Evolutionary conservation across 352 stramenopile species (phyloP).

Genomic region (Thalassiosira livingstoniorum): DNA sequence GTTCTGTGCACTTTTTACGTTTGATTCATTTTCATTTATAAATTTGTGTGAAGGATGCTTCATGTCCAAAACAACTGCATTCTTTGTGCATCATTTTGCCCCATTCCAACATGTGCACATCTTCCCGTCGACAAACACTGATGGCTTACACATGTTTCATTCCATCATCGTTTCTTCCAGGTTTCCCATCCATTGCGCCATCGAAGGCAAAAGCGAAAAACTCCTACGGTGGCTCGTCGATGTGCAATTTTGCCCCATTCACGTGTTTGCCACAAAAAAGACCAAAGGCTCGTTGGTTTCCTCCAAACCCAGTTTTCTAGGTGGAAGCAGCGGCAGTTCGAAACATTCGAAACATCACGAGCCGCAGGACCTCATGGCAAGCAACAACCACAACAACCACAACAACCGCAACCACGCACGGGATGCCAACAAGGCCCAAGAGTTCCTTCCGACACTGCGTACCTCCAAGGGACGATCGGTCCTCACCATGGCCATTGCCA

Average conservation of each 20-base stretch:
- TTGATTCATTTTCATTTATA: too few relatives aligned
- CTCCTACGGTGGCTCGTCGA: constrained; percentile 85
- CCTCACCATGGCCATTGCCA: constrained; percentile 75
- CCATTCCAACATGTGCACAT: too few relatives aligned
- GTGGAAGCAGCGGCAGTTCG: constrained; percentile 51
- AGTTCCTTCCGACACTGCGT: constrained; percentile 62
- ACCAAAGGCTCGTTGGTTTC: too few relatives aligned
- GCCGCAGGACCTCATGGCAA: background rate
- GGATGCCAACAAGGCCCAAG: constrained; percentile 30
- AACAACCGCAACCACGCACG: too few relatives aligned
- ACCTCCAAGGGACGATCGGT: constrained; percentile 79
- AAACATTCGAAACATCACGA: too few relatives aligned
- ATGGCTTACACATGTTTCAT: background rate
- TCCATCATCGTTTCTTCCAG: background rate
- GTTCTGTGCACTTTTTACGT: too few relatives aligned
- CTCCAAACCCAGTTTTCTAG: too few relatives aligned
- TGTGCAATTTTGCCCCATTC: constrained; percentile 80
- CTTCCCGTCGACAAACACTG: too few relatives aligned
- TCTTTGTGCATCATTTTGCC: too few relatives aligned
- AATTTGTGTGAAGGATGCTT: too few relatives aligned
- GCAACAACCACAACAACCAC: constrained; percentile 1
- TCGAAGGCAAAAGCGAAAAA: constrained; percentile 76
- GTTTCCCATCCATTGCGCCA: constrained; percentile 84
- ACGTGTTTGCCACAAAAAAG: constrained; percentile 60
- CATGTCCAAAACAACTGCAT: too few relatives aligned